Evolutionary conservation across 225 moss, liverwort and hornwort genomes (phyloP).

Genomic region (Anthoceros angustus): DNA sequence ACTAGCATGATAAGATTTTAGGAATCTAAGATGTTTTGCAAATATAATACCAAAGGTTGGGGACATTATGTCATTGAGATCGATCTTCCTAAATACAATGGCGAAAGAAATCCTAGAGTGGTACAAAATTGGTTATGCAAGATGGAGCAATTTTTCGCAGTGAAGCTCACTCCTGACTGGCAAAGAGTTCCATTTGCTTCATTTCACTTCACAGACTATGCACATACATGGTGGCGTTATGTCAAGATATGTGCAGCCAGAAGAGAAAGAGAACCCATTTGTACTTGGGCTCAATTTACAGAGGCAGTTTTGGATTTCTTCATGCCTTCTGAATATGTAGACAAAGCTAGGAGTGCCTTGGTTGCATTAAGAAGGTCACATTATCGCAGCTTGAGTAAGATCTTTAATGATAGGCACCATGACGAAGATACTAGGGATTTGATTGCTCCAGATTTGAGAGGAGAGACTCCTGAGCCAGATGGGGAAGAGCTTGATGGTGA

Average conservation of each 20-base stretch:
- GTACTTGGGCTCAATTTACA: constrained; percentile 2
- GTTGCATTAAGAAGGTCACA: background rate
- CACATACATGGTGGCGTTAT: background rate
- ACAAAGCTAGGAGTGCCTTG: background rate
- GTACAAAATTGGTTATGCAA: background rate
- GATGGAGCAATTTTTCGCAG: background rate
- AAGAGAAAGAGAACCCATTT: constrained; percentile 2
- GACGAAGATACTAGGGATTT: background rate
- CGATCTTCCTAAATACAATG: background rate
- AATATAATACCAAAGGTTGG: background rate
- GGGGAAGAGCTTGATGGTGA: background rate
- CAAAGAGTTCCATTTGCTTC: background rate
- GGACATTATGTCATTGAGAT: background rate
- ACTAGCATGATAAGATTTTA: too few species aligned
- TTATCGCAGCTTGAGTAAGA: background rate
- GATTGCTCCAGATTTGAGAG: background rate
- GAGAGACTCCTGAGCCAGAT: background rate
- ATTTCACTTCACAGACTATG: background rate
- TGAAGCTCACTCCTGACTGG: background rate
- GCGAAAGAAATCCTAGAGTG: background rate
- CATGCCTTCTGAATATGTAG: background rate
- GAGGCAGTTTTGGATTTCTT: background rate
- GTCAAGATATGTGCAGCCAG: background rate
- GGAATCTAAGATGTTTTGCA: background rate
- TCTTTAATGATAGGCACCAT: background rate